Evolutionary conservation across 2,329 filamentous ascomycete species (phyloP), one percentile per base, ranked within the genome.

Genomic region (Clonostachys rhizophaga): DNA sequence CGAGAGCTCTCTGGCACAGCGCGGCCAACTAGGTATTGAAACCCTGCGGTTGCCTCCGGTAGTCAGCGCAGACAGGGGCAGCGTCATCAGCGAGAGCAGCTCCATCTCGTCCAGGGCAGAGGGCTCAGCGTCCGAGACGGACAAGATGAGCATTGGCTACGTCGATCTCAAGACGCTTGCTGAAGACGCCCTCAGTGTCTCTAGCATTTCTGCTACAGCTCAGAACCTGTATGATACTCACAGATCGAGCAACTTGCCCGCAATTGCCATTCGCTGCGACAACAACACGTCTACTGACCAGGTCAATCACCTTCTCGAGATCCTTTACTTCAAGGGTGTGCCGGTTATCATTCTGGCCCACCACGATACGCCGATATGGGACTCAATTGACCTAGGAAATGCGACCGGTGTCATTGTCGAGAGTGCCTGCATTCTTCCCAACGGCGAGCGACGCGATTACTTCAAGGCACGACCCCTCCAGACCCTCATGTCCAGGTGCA

Each of bases 371-470:
- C 39, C 35, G 5, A 17, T 53, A 2, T 47, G 58, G 18, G 49
- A 54, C 11, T 40, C 47, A 2, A 46, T 69, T 10, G 58, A 62
- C 50, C 51, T 70, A 24, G 54, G 55, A 2, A 49, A 62, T 6
- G 51, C 70, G 16, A 54, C 58, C 3, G 71, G 71, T 5, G 47
- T 72, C 37, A 62, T 73, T 42, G 60, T 71, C 34, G 62, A 68
- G 46, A 72, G 71, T 51, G 69, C 64, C 7, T 66, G 64, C 10
- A 70, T 72, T 14, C 57, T 69, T 7, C 55, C 59, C 6, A 62
- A 67, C 43, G 71, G 71, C 5, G 57, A 67, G 42, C 59, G 66
- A 17, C 59, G 68, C 17, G 69, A 74, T 49, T 74, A 68, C 52
- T 74, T 72, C 52, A 64, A 68, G 43, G 64, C 69, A 24, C 46